Base-by-base conservation (phyloP, 2,329 filamentous ascomycete genomes). In the Fusarium longipes region DNA sequence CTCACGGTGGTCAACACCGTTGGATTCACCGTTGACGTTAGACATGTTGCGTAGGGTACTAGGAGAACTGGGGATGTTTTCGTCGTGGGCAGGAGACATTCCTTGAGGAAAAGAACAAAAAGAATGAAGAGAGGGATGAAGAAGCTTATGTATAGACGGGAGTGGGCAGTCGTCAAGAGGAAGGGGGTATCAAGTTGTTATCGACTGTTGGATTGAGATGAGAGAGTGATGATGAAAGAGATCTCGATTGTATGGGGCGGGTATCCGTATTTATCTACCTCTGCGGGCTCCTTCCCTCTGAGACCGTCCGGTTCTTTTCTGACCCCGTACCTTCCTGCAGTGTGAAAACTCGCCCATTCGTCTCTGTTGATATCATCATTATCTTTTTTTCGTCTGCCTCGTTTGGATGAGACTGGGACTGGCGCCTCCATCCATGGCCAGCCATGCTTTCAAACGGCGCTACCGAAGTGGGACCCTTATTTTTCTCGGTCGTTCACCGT, bases 11-110 rank as follows among this genome's bases (percentile, higher is more conserved):
- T 70, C 50, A n/a, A 62, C 62, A 47, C 43, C 44, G 32, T 64
- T 58, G 14, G 24, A 30, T 22, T 62, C 66, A 30, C 36, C 48
- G 42, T 50, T 55, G 29, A 54, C 43, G 36, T 24, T 61, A 3
- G 65, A 69, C 54, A 65, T 60, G 38, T 67, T 71, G 48, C 56
- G 65, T 38, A 70, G 65, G 17, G 44, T 20, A 44, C 65, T 73
- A 39, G 69, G 69, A 40, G 67, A 67, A 33, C 27, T 45, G 32
- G 67, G 57, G 10, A 61, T 50, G 35, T 55, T 47, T 66, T 89
- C 86, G 65, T 89, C 86, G 73, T 85, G 86, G 68, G 81, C 79
- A 80, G 87, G 82, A 25, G 44, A 25, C 44, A 48, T 48, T 25
- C 32, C 44, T 36, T 11, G 14, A 25, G 17, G 39, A 14, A 36